Conservation (phyloP, 108 stramenopile species). For the Chaetoceros tenuissimus region DNA sequence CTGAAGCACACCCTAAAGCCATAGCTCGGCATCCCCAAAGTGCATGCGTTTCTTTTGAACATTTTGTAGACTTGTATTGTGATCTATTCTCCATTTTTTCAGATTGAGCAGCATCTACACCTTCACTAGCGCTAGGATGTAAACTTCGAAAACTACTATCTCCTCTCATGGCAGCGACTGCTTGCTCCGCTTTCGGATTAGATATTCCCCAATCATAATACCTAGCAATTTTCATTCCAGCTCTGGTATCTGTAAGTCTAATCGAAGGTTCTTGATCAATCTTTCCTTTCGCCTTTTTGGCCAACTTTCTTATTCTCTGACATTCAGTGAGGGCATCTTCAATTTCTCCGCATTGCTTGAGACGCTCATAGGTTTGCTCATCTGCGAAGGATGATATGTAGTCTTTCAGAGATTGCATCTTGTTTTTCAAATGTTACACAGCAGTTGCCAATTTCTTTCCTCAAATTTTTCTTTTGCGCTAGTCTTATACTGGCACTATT, state of each 20-base stretch:
- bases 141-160: neutral
- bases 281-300: no score
- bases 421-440: no score
- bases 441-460: no score
- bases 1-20: constrained; percentile 27
- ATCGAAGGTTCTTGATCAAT: neutral
- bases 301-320: no score
- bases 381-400: neutral
- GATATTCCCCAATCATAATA: neutral
- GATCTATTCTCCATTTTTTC: neutral
- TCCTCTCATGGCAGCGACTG: neutral
- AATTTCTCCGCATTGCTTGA: neutral
- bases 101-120: neutral
- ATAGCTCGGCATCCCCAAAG: constrained; percentile 41
- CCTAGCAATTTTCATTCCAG: neutral
- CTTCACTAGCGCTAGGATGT: neutral
- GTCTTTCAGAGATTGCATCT: neutral
- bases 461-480: no score
- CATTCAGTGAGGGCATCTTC: neutral
- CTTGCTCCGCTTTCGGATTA: neutral
- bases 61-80: constrained; percentile 2
- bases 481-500: no score
- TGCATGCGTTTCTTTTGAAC: constrained; percentile 34
- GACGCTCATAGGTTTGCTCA: neutral
- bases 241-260: neutral